A percentile compares a stretch with the other conserved stretches of the same genome.
Evolutionary conservation across 345 rosid species (phyloP).

Genomic region (Salix dunnii): DNA sequence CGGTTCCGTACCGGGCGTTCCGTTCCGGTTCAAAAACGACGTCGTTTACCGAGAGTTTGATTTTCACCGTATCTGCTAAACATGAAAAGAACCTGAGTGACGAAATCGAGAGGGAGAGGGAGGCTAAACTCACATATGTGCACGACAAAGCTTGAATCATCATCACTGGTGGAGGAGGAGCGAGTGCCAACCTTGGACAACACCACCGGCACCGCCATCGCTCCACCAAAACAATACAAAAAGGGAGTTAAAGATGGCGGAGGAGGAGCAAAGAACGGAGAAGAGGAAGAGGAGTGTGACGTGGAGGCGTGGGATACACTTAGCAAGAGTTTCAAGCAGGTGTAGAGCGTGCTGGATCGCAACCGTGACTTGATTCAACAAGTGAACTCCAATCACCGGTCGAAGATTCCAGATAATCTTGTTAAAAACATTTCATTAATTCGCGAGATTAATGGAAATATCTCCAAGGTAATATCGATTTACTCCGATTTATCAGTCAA

Average conservation of each 20-base stretch:
- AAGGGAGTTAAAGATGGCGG: neutral
- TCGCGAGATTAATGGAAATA: conserved; percentile 34
- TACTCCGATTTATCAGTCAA: conserved; percentile 34
- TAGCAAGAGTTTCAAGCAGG: conserved; percentile 31
- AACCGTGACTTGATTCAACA: conserved; percentile 31
- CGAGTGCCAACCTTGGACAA: conserved; percentile 9
- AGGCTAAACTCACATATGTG: neutral
- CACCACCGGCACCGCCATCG: neutral
- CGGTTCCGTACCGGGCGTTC: too few relatives aligned
- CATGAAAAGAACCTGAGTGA: neutral
- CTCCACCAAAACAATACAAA: neutral
- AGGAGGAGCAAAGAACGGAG: neutral
- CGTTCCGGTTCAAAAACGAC: too few relatives aligned
- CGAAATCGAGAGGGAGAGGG: neutral
- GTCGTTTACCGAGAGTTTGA: too few relatives aligned
- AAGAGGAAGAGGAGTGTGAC: conserved; percentile 23
- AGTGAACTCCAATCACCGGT: conserved; percentile 39
- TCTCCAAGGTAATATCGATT: conserved; percentile 30
- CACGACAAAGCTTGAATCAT: neutral
- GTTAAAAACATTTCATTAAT: conserved; percentile 27
- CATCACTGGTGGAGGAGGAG: conserved; percentile 7
- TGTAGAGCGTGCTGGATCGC: conserved; percentile 32
- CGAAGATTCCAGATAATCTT: conserved; percentile 37
- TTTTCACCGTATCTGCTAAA: neutral
- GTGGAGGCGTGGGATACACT: conserved; percentile 37